A percentile compares a stretch with the other conserved stretches of the same genome.
These are phyloP conservation scores for Chrysopogon serrulatus DNA, from an alignment of 176 grass and related monocot genomes.

Conservation along the genomic window DNA sequence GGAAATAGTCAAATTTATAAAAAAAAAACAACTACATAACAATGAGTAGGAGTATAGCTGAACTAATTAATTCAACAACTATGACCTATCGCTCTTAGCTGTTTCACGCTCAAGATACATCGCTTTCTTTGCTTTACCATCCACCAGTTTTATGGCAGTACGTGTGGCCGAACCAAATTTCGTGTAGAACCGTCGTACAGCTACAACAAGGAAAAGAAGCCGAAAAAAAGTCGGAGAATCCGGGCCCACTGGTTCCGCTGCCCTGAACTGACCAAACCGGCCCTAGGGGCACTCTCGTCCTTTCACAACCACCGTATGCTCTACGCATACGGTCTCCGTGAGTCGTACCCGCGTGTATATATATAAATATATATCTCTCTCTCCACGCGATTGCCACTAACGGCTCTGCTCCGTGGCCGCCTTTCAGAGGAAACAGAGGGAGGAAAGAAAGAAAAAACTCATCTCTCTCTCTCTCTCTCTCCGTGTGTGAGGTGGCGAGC, in stretches of 20 bases:
- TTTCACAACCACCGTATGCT: neutral
- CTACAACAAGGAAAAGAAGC: neutral
- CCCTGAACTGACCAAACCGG: neutral
- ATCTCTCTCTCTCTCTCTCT: neutral
- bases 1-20: too few relatives aligned
- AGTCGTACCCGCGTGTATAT: constrained; percentile 3
- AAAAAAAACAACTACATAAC: too few relatives aligned
- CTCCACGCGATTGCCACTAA: neutral
- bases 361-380: neutral
- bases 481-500: constrained; percentile 31
- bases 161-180: neutral
- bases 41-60: too few relatives aligned
- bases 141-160: neutral
- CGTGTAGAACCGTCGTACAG: constrained; percentile 13
- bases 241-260: neutral
- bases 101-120: neutral
- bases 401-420: constrained; percentile 21
- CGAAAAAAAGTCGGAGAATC: neutral
- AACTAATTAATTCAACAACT: neutral
- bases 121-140: neutral
- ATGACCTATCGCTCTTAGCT: neutral
- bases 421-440: neutral
- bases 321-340: neutral
- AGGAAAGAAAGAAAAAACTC: neutral
- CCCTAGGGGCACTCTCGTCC: neutral